Base-by-base conservation (phyloP, 2,329 filamentous ascomycete species). In the Byssoonygena ceratinophila region DNA sequence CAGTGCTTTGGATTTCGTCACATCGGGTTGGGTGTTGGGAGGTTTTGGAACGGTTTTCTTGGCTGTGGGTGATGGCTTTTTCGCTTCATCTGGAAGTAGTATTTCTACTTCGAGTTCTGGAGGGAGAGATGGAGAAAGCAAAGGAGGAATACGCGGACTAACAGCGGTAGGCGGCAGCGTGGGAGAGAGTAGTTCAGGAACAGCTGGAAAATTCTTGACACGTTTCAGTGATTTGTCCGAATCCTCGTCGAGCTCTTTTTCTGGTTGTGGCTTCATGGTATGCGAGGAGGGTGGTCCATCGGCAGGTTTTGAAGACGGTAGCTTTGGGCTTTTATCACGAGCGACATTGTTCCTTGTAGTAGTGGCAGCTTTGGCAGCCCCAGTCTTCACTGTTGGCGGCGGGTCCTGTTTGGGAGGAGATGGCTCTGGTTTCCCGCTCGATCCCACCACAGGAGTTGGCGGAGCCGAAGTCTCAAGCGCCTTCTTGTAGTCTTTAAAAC, bases 401-500 rank as follows among this genome's bases (percentile, higher is more conserved):
- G 16, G 8, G 14, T 48, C 14, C 14, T 29, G 20, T 16, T 34
- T 50, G 37, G 27, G 40, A 2, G 37, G 46, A 18, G 46, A 34
- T 1, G 22, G 29, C 3, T 39, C 49, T n/a, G 37, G 25, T 34
- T 43, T 50, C 20, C 27, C 43, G 14, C 47, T 46, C 9, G 43
- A 37, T 39, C 25, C 25, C n/a, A 23, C 34, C 3, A 45, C 34
- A 22, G 52, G 56, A 41, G 63, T 56, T 14, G 64, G 61, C 14
- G 61, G 55, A 16, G 59, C 61, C 9, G 64, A 54, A 8, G 61
- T 65, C 39, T 63, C 68, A 51, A 66, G 71, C 55, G 67, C 74
- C 61, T 79, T 77, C 65, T 79, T 81, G 65, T 82, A 83, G 36
- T 77, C 79, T 39, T 73, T 77, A 50, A 83, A 64, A 51, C 71